These are phyloP conservation scores for Hypoxylon lenormandii DNA, from an alignment of 495 filamentous ascomycete species.

Conservation along the genomic window DNA sequence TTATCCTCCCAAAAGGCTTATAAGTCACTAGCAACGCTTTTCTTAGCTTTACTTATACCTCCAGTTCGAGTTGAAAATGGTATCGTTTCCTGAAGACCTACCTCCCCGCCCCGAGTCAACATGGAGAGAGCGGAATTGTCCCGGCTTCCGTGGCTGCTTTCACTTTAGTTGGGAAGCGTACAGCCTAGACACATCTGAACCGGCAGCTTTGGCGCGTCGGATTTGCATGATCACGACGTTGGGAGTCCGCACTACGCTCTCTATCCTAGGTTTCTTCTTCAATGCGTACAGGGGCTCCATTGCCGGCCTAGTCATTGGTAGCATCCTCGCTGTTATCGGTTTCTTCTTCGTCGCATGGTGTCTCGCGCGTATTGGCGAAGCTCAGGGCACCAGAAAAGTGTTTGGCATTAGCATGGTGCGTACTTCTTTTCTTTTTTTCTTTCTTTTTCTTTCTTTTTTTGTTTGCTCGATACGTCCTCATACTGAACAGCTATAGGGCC, in stretches of 20 bases:
- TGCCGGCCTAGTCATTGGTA: slow-evolving; percentile 23
- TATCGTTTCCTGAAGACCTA: slow-evolving; percentile 22
- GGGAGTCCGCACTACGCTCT: slow-evolving; percentile 24
- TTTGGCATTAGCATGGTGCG: slow-evolving; percentile 29
- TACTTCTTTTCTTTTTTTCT: background rate
- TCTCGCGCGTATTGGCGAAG: slow-evolving; percentile 39
- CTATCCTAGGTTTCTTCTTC: slow-evolving; percentile 18
- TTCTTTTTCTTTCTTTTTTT: background rate
- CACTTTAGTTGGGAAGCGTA: slow-evolving; percentile 41
- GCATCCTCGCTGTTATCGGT: slow-evolving; percentile 30
- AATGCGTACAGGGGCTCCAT: slow-evolving; percentile 22
- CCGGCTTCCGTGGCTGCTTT: slow-evolving; percentile 34
- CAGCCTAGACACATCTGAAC: slow-evolving; percentile 20
- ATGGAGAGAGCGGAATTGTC: slow-evolving; percentile 32
- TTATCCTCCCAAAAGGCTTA: too few species aligned
- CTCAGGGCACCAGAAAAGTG: slow-evolving; percentile 26
- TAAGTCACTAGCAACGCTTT: too few species aligned
- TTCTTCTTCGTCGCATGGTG: slow-evolving; percentile 43
- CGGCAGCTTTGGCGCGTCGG: slow-evolving; percentile 20
- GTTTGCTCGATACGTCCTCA: background rate
- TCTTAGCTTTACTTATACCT: background rate
- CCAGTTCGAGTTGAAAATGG: background rate
- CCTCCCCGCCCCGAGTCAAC: slow-evolving; percentile 28
- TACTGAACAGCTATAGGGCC: slow-evolving; percentile 31
- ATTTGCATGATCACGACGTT: slow-evolving; percentile 35